A percentile compares a stretch with the other conserved stretches of the same genome.
phyloP scores from a whole-genome alignment of 306 rosid genomes.

The Erythrophleum fordii region DNA sequence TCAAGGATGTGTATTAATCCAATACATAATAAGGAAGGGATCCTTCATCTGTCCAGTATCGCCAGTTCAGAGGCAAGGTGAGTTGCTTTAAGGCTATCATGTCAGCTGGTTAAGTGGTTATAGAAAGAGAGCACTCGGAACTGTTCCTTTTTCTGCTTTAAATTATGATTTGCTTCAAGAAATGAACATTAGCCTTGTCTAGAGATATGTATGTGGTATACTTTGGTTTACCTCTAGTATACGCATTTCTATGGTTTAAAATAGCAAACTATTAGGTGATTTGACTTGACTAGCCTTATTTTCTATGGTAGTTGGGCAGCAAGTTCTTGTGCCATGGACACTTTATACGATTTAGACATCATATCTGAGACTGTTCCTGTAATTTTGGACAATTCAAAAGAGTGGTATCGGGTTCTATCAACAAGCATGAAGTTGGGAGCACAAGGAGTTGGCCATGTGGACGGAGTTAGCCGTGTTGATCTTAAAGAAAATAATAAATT shows the following conservation, averaged over 20 bases:
- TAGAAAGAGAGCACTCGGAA: background rate
- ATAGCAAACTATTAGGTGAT: background rate
- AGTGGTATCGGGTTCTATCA: slow-evolving; percentile 73
- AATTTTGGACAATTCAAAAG: slow-evolving; percentile 85
- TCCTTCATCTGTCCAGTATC: slow-evolving; percentile 63
- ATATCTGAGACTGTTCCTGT: slow-evolving; percentile 79
- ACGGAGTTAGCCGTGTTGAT: slow-evolving; percentile 58
- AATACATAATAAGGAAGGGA: slow-evolving; percentile 85
- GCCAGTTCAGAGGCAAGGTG: slow-evolving; percentile 77
- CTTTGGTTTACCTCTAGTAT: background rate
- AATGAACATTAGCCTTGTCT: background rate
- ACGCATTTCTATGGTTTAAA: background rate
- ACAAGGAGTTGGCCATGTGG: slow-evolving; percentile 76
- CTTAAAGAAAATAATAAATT: slow-evolving; percentile 67
- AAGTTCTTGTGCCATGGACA: slow-evolving; percentile 86
- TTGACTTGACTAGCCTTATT: slow-evolving; percentile 43
- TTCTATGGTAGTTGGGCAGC: slow-evolving; percentile 71
- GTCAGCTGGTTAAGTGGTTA: slow-evolving; percentile 14
- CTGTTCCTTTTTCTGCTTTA: slow-evolving; percentile 14
- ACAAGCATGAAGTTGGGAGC: slow-evolving; percentile 84
- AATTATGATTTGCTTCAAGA: background rate
- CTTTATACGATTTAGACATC: slow-evolving; percentile 74
- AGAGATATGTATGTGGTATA: background rate
- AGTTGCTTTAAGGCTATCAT: slow-evolving; percentile 33
- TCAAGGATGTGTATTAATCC: slow-evolving; percentile 96